These are phyloP conservation scores for Rosa multiflora DNA, from an alignment of 306 rosid species.

Conservation along the genomic window DNA sequence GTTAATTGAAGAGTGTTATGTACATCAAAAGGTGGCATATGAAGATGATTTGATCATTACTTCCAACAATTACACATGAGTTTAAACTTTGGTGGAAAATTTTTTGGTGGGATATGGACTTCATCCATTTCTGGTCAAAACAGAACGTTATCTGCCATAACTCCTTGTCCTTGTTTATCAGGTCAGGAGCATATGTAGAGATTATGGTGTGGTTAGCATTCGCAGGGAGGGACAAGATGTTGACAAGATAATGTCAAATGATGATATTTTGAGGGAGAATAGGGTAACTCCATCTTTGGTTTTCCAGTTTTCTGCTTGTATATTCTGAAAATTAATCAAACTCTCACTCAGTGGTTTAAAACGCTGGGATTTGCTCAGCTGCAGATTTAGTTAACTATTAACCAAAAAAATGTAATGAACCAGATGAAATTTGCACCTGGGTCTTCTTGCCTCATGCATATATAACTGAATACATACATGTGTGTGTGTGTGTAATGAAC, in stretches of 20 bases:
- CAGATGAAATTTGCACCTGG: not conserved
- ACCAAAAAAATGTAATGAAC: not conserved
- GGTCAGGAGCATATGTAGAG: conserved; percentile 48
- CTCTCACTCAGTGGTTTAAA: not conserved
- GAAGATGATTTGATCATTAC: not conserved
- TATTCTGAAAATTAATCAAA: not conserved
- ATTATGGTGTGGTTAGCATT: conserved; percentile 56
- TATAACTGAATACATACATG: not conserved
- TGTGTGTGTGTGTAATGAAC: too few relatives aligned
- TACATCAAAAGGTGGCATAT: not conserved
- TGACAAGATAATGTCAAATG: conserved; percentile 39
- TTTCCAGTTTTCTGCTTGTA: not conserved
- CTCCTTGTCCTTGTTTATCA: conserved; percentile 13
- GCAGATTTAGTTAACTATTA: not conserved
- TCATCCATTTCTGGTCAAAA: not conserved
- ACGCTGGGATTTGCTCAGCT: not conserved
- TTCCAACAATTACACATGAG: not conserved
- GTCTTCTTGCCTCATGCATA: not conserved
- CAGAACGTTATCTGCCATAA: conserved; percentile 2
- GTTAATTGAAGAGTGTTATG: not conserved
- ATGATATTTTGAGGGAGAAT: conserved; percentile 38
- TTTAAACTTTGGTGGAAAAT: not conserved
- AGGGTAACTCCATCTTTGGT: conserved; percentile 33
- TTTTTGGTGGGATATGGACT: not conserved
- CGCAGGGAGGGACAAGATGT: conserved; percentile 65